Base-by-base conservation (phyloP, 352 stramenopile genomes). In the Phytophthora litchii region DNA sequence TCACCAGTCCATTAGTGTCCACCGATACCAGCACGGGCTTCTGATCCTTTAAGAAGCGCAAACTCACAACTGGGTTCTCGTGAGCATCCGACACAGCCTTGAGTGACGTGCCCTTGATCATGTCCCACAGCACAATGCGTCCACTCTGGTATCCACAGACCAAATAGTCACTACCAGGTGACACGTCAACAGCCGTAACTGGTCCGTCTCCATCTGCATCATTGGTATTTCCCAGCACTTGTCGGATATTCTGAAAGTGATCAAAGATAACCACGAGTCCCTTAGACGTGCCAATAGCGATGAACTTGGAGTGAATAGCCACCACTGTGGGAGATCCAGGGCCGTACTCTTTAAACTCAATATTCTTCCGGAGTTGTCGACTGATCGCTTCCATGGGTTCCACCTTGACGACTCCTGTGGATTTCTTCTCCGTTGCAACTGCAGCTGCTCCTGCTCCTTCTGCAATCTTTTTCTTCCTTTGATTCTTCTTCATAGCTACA, bases 301-400 rank as follows among this genome's bases (percentile, higher is more conserved):
- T 98, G 60, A 98, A 98, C 80, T 98, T 98, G 56, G 91, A 96
- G 74, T 97, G 95, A 48, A 98, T 96, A 9, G 93, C 94, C 27
- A 98, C 77, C 31, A 96, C 89, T 0, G 94, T 98, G 8, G 96
- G 96, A 5, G 88, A 91, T 0, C 92, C 92, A 0, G 91, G 88
- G 0, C 91, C 92, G 58, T 96, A 89, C 59, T 96, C 86, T 44
- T 94, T 91, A 38, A 95, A 97, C 76, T 96, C 88, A 53, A 94
- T 88, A 53, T 97, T 97, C 68, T 97, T 97, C 44, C 80, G 77
- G 32, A 98, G 76, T 64, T 97, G 87, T 21, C 86, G 79, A 56
- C 89, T 97, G 61, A 97, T 96, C 1, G 78, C 69, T 34, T 95
- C 86, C 84, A 97, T 91, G 47, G 88, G 80, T 56, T 97, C 84